Evolutionary conservation across 768 basidiomycete species (phyloP), one percentile per base, ranked within the genome.

Genomic region (Rickenella mellea): DNA sequence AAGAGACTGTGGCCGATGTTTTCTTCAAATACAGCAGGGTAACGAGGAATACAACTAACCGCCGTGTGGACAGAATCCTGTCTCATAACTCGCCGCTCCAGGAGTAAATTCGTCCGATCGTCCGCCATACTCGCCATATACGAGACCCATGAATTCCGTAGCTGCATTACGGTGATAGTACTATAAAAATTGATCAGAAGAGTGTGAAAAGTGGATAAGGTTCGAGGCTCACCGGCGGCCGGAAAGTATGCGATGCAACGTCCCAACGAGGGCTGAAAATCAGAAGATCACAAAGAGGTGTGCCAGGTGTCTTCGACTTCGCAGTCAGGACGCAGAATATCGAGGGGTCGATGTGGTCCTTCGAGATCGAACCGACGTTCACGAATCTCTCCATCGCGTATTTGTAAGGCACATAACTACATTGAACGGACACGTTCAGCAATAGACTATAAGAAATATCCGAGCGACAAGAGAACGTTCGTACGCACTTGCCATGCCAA

Each of bases 241-340:
- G 62, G 67, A 78, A 80, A 0, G 80, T 79, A 39, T 65, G 54
- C 22, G 51, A 57, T 1, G 78, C 71, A 43, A 81, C 75, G 50
- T 80, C 78, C 78, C 79, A 82, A 41, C 79, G 63, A 4, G 70
- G 70, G 41, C 73, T 70, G 59, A 81, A 80, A 49, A 81, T 73
- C 40, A 81, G 59, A 60, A 82, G 74, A 54, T 81, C 79, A 2
- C 72, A 70, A 10, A 83, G 67, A 8, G 78, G 73, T 2, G 75
- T 70, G 12, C 70, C 69, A 10, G 69, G 64, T 12, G 68, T 69
- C 56, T 79, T 78, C 20, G 79, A 80, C 48, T 72, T 73, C 25
- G 73, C 79, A 1, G 78, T 82, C 45, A 82, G 70, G 37, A 81
- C 74, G 46, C 77, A 79, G 62, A 81, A 80, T 48, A 78, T 73